Evolutionary conservation across 2,329 filamentous ascomycete genomes (phyloP).

Genomic region (Paramyrothecium roridum): DNA sequence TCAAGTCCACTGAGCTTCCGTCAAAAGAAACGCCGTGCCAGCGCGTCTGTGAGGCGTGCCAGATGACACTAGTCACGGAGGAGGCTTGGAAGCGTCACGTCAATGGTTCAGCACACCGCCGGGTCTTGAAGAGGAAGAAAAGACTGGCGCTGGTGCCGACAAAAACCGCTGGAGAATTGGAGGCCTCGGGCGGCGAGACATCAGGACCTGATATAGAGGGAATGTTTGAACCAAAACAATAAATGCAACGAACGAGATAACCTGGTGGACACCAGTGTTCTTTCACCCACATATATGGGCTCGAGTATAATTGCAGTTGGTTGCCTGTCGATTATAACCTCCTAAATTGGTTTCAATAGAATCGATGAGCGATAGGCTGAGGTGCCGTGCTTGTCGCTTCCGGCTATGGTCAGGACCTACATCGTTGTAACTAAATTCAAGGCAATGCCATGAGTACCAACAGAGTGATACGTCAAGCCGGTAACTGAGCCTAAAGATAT

Average conservation of each 20-base stretch:
- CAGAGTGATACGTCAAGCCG: too few relatives aligned
- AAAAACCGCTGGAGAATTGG: slow-evolving; percentile 11
- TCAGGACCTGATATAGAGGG: slow-evolving; percentile 23
- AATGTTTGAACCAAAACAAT: slow-evolving; percentile 19
- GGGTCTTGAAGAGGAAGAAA: slow-evolving; percentile 30
- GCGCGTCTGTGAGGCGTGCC: slow-evolving; percentile 70
- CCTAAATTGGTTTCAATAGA: too few relatives aligned
- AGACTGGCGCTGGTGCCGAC: slow-evolving; percentile 32
- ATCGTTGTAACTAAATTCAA: too few relatives aligned
- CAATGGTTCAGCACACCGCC: slow-evolving; percentile 30
- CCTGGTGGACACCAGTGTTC: too few relatives aligned
- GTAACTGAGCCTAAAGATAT: too few relatives aligned
- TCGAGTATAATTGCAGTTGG: too few relatives aligned
- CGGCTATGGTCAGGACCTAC: too few relatives aligned
- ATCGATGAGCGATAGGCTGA: too few relatives aligned
- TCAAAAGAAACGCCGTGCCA: slow-evolving; percentile 51
- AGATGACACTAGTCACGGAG: slow-evolving; percentile 58
- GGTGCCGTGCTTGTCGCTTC: too few relatives aligned
- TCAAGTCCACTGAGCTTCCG: slow-evolving; percentile 39
- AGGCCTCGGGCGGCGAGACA: slow-evolving; percentile 5
- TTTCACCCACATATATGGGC: too few relatives aligned
- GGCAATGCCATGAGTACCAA: too few relatives aligned
- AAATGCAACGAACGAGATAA: background rate
- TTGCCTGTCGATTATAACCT: too few relatives aligned
- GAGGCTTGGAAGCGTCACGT: slow-evolving; percentile 40